Base-by-base conservation (phyloP, 371 early-diverging fungal species). In the Lichtheimia corymbifera region DNA sequence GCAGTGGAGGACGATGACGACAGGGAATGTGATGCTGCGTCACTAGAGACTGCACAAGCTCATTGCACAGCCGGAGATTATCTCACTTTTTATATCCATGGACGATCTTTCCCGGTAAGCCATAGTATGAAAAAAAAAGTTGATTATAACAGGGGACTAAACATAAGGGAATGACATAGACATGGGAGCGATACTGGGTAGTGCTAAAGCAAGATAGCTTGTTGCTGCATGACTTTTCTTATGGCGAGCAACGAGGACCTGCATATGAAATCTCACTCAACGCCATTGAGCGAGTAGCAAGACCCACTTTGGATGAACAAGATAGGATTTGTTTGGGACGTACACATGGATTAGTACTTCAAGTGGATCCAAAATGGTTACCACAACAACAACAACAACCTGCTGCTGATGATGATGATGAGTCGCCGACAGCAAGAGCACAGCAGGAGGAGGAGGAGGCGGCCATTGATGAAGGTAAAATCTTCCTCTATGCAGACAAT, bases 1-100 rank as follows among this genome's bases (percentile, higher is more conserved):
- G 15, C 47, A 14, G 58, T 27, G 35, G 35, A 35, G 0, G 50
- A 47, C 22, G 58, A 64, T 24, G 56, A 43, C 14, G 55, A 55
- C 28, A 51, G 55, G 17, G 42, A 51, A 13, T 43, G 49, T 25
- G 54, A 58, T 53, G 44, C 44, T 3, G 52, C 28, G 11, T 42
- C 51, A 4, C 45, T 67, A 4, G 12, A 47, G 1, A 22, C 52
- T 20, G 55, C 68, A 4, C 52, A 54, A 20, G 30, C 50, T 12
- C 60, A 60, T 43, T 75, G 71, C 30, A 25, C 45, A 56, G 45
- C 55, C 4, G 73, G 76, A 1, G 76, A 72, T 22, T 70, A 72
- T 52, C 43, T 72, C 20, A 75, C 72, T 14, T 63, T 75, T 47
- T 75, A 75, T 57, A 68, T 75, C 14, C 67, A 65, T 40, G 59